Evolutionary conservation across 306 rosid species (phyloP).

Genomic region (Fragaria ananassa): DNA sequence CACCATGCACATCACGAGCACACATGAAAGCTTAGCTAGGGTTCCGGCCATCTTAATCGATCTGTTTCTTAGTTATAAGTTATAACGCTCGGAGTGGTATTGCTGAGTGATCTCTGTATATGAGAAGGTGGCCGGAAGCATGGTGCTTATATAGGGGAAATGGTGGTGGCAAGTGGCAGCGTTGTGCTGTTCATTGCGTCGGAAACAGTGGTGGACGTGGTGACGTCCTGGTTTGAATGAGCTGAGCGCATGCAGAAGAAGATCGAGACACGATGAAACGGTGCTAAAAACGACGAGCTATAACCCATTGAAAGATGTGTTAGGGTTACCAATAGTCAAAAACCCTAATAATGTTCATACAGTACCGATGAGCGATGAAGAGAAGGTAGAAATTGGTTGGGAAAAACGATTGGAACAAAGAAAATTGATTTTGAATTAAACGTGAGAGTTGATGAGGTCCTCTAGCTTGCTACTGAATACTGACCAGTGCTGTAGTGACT

Average conservation of each 20-base stretch:
- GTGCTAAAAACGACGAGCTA: background rate
- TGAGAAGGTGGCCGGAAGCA: background rate
- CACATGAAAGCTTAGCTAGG: slow-evolving; percentile 19
- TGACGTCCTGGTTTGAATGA: background rate
- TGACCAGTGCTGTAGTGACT: background rate
- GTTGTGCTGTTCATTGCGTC: background rate
- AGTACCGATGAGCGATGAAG: background rate
- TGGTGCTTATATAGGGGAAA: slow-evolving; percentile 3
- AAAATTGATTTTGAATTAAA: background rate
- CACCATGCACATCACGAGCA: slow-evolving; percentile 33
- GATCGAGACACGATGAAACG: background rate
- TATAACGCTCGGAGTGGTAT: background rate
- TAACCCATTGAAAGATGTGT: slow-evolving; percentile 10
- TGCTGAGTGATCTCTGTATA: background rate
- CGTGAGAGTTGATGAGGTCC: background rate
- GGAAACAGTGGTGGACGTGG: background rate
- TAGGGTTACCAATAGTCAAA: background rate
- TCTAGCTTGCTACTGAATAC: background rate
- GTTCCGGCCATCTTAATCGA: slow-evolving; percentile 7
- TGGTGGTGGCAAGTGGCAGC: background rate
- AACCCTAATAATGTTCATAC: background rate
- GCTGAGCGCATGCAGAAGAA: slow-evolving; percentile 10
- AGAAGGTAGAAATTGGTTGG: background rate
- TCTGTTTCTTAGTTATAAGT: background rate
- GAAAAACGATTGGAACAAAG: background rate